Conservation (phyloP, 352 stramenopile genomes). For the Halophytophthora batemanensis region DNA sequence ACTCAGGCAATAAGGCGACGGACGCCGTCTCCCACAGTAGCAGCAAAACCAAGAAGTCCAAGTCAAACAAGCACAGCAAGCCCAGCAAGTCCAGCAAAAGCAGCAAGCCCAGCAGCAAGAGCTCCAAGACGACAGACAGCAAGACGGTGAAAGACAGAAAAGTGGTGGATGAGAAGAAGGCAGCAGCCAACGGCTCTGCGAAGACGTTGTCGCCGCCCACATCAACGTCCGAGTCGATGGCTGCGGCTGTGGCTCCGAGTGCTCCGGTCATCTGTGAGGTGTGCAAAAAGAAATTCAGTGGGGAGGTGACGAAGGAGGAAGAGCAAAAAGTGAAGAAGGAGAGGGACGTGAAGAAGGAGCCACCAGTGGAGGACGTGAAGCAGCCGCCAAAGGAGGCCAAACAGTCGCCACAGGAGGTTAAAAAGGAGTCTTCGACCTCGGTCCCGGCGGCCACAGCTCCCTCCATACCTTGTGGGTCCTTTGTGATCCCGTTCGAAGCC, state of each 20-base stretch:
- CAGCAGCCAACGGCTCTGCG: conserved; percentile 18
- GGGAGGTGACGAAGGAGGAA: conserved; percentile 30
- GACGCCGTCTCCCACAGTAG: conserved; percentile 15
- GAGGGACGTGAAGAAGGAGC: conserved; percentile 35
- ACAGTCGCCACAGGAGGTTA: conserved; percentile 23
- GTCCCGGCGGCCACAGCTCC: conserved; percentile 1
- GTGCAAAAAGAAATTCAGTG: conserved; percentile 60
- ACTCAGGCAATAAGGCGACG: conserved; percentile 7
- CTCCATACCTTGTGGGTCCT: conserved; percentile 24
- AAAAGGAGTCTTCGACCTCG: conserved; percentile 16
- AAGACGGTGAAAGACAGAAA: conserved; percentile 13
- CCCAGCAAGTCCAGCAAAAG: conserved; percentile 23
- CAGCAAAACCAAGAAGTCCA: conserved; percentile 26
- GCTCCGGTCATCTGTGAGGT: conserved; percentile 44
- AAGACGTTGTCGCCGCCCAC: conserved; percentile 19
- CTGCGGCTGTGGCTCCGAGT: conserved; percentile 23
- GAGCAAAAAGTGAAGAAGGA: conserved; percentile 27
- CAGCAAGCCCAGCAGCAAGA: conserved; percentile 21
- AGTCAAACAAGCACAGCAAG: conserved; percentile 27
- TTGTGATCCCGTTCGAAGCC: conserved; percentile 41
- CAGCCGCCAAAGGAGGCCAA: conserved; percentile 21
- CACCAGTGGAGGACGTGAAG: conserved; percentile 16
- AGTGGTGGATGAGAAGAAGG: conserved; percentile 19
- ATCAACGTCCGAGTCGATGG: conserved; percentile 1
- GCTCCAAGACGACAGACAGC: conserved; percentile 15